phyloP scores from a whole-genome alignment of 139 green algal species.

The Tetradesmus obliquus region DNA sequence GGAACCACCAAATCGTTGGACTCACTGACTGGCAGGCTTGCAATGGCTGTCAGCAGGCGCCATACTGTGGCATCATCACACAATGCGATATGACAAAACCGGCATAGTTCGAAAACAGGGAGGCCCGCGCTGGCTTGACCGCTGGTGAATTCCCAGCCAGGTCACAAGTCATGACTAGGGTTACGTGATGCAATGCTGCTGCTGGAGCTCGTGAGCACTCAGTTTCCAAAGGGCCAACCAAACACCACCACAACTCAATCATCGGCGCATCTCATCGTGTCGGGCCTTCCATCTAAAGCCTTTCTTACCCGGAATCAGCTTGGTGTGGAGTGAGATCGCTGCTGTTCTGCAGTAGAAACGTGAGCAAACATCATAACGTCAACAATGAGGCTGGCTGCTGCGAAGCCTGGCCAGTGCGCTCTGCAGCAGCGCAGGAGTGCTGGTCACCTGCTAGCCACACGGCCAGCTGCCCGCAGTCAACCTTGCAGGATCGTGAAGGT shows the following conservation, averaged over 20 bases:
- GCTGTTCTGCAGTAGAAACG: too few relatives aligned
- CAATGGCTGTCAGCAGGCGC: too few relatives aligned
- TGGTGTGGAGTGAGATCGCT: too few relatives aligned
- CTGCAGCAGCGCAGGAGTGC: not conserved
- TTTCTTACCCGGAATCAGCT: too few relatives aligned
- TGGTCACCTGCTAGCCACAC: not conserved
- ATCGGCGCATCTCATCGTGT: too few relatives aligned
- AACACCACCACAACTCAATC: not conserved
- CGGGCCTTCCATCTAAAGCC: too few relatives aligned
- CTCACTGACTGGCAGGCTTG: too few relatives aligned
- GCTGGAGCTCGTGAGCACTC: not conserved
- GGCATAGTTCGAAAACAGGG: too few relatives aligned
- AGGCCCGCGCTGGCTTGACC: not conserved
- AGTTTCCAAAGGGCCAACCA: too few relatives aligned
- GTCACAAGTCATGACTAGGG: not conserved
- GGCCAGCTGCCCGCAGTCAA: not conserved
- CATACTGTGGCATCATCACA: too few relatives aligned
- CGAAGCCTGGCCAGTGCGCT: not conserved
- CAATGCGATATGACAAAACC: too few relatives aligned
- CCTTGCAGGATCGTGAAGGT: not conserved
- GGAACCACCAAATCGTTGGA: too few relatives aligned
- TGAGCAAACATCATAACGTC: not conserved
- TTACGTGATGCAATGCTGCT: not conserved
- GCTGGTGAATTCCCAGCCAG: not conserved
- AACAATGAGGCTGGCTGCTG: not conserved